Evolutionary conservation across 2,329 filamentous ascomycete species (phyloP), one percentile per base, ranked within the genome.

Genomic region (Cladosporium sp.): DNA sequence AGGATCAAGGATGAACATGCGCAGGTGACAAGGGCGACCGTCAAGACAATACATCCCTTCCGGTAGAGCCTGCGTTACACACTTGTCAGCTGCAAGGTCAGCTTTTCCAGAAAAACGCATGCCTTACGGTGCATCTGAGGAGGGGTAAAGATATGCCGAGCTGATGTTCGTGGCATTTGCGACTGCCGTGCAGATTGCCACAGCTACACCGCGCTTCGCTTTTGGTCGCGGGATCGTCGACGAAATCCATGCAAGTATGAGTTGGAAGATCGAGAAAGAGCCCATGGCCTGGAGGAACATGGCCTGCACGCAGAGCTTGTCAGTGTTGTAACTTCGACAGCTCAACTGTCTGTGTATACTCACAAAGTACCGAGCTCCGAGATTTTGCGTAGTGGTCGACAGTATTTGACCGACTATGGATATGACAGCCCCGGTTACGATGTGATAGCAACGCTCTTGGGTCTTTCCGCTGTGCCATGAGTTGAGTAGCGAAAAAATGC

Each of bases 181-280:
- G 19, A 80, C 62, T 1, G 74, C 72, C 57, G 80, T 81, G 65
- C 80, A 79, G 41, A 79, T 74, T 1, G 78, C 78, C 42, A 76
- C 73, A 0, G 78, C 76, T 1, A 76, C 77, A 1, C 77, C 77
- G 37, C 77, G 73, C 61, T 80, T 80, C 1, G 76, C 78, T 0
- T 77, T 75, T 0, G 78, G 77, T 0, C 77, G 72, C 0, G 76
- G 72, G 24, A 80, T 72, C 2, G 73, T 70, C 30, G 70, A 73
- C 1, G 73, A 72, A 44, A 80, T 76, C 78, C 77, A 79, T 3
- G 70, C 68, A 3, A 86, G 72, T 1, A 77, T 76, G 1, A 86
- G 80, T 1, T 45, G 32, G 17, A 45, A 45, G 7, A 45, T 45
- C 13, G 43, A 45, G 43, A 45, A 45, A 7, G 32, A 20, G 30